phyloP scores from a whole-genome alignment of 2,329 filamentous ascomycete species.

The Aspergillus luchuensis region DNA sequence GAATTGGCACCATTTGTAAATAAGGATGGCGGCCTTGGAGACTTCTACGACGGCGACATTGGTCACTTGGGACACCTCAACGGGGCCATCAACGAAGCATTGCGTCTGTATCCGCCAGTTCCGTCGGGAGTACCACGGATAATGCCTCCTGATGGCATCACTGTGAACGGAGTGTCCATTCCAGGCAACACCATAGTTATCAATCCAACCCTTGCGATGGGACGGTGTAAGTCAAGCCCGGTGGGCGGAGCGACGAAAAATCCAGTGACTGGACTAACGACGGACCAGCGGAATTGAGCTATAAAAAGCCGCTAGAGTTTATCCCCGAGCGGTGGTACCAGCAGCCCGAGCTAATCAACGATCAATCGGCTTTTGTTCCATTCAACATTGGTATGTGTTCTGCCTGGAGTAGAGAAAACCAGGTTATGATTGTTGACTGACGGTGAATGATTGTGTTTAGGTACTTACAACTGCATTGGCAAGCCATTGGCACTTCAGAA shows the following conservation, averaged over 20 bases:
- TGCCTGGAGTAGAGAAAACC: too few species aligned
- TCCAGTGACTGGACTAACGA: not conserved
- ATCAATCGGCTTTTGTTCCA: slow-evolving; percentile 37
- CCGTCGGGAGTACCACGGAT: slow-evolving; percentile 13
- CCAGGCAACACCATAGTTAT: slow-evolving; percentile 25
- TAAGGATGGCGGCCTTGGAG: not conserved
- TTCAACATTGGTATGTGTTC: slow-evolving; percentile 33
- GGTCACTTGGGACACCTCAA: slow-evolving; percentile 18
- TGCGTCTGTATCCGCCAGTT: slow-evolving; percentile 18
- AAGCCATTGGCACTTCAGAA: slow-evolving; percentile 41
- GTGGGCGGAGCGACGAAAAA: not conserved
- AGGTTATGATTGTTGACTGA: too few species aligned
- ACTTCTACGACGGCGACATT: slow-evolving; percentile 8
- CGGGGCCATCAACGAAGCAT: slow-evolving; percentile 19
- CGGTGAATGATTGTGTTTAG: slow-evolving; percentile 13
- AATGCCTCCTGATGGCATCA: slow-evolving; percentile 22
- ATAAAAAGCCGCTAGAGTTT: slow-evolving; percentile 27
- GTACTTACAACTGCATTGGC: slow-evolving; percentile 41
- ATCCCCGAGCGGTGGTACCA: slow-evolving; percentile 39
- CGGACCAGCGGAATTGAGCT: slow-evolving; percentile 29
- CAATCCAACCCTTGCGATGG: slow-evolving; percentile 26
- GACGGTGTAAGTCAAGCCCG: slow-evolving; percentile 24
- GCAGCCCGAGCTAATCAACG: slow-evolving; percentile 36
- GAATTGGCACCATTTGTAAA: slow-evolving; percentile 31
- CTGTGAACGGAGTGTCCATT: slow-evolving; percentile 19